These are phyloP conservation scores for Magnusiomyces suaveolens DNA, from an alignment of 1,139 yeast genomes.

Conservation along the genomic window DNA sequence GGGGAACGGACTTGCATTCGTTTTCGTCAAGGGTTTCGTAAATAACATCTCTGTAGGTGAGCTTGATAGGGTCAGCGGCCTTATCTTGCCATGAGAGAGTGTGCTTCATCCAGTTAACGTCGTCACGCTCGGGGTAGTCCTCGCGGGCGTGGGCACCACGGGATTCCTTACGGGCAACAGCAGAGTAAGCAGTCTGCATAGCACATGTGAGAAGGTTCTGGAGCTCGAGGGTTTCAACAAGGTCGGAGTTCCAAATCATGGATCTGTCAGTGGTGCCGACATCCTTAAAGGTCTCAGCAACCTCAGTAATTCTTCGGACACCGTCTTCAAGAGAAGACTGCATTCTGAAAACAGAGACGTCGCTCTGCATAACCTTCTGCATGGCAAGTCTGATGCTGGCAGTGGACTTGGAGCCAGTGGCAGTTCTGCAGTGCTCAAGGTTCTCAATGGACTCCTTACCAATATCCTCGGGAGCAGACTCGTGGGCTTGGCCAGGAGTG, in stretches of 20 bases:
- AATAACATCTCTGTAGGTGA: constrained; percentile 83
- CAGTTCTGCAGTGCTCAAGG: constrained; percentile 80
- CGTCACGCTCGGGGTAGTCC: constrained; percentile 93
- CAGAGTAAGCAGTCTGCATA: constrained; percentile 87
- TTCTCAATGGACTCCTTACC: constrained; percentile 85
- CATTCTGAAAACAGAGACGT: constrained; percentile 93
- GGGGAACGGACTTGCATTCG: constrained; percentile 95
- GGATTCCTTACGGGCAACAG: constrained; percentile 92
- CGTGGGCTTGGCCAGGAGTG: constrained; percentile 82
- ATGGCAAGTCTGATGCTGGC: constrained; percentile 82
- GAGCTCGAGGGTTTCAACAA: constrained; percentile 91
- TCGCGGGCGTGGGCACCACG: constrained; percentile 99
- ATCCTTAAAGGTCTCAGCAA: constrained; percentile 63
- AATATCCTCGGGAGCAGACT: constrained; percentile 68
- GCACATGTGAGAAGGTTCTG: constrained; percentile 97
- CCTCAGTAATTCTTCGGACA: constrained; percentile 65
- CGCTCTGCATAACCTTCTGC: constrained; percentile 96
- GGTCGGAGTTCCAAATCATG: constrained; percentile 97
- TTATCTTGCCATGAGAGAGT: constrained; percentile 81
- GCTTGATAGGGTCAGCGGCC: constrained; percentile 59
- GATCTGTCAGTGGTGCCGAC: constrained; percentile 90
- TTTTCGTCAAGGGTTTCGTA: constrained; percentile 75
- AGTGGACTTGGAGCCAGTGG: constrained; percentile 70
- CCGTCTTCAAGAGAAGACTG: constrained; percentile 90
- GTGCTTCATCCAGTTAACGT: constrained; percentile 96